Conservation (phyloP, 306 rosid species). For the Quercus ilex region DNA sequence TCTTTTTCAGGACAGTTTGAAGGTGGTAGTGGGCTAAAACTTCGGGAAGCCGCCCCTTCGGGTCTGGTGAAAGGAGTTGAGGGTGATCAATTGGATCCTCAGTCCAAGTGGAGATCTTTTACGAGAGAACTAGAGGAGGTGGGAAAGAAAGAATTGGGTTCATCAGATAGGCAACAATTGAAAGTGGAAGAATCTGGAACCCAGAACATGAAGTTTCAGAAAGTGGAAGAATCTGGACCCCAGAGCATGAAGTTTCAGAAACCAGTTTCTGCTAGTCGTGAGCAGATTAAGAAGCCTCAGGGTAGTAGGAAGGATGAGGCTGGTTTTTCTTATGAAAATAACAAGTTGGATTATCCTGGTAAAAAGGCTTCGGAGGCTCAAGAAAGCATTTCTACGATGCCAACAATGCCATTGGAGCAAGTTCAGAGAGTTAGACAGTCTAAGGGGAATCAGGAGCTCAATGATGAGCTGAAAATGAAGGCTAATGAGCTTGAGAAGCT, state of each 20-base stretch:
- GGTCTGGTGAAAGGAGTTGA: constrained; percentile 33
- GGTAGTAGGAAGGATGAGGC: constrained; percentile 53
- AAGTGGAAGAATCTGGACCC: constrained; percentile 49
- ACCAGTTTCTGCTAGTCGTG: constrained; percentile 33
- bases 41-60: constrained; percentile 37
- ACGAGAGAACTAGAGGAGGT: constrained; percentile 36
- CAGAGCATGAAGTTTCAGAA: constrained; percentile 56
- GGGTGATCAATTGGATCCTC: constrained; percentile 46
- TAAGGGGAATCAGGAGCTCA: constrained; percentile 85
- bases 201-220: constrained; percentile 55
- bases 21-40: constrained; percentile 48
- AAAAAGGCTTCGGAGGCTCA: constrained; percentile 44
- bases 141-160: constrained; percentile 24
- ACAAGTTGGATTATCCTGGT: constrained; percentile 39
- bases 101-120: constrained; percentile 41
- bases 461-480: constrained; percentile 91
- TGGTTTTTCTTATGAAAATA: constrained; percentile 29
- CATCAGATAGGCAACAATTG: constrained; percentile 31
- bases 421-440: constrained; percentile 75
- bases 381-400: constrained; percentile 30
- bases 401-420: constrained; percentile 46
- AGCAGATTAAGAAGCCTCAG: constrained; percentile 40
- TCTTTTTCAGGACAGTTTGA: constrained; percentile 78
- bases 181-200: constrained; percentile 46
- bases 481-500: constrained; percentile 97